phyloP scores from a whole-genome alignment of 306 rosid genomes.

The Canavalia gladiata region DNA sequence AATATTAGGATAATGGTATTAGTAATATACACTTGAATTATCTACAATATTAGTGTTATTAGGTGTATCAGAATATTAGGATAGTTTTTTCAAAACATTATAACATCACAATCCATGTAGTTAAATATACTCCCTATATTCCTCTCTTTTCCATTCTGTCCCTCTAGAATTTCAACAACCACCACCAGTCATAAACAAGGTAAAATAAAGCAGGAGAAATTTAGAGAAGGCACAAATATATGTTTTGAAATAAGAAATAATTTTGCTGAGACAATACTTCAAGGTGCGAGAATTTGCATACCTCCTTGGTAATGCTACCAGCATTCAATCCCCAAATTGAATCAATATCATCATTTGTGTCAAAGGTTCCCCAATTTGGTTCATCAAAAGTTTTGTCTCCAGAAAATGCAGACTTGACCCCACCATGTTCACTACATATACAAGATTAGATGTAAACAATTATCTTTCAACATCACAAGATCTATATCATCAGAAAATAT shows the following conservation, averaged over 20 bases:
- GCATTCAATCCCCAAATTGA: conserved; percentile 91
- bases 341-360: conserved; percentile 83
- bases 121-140: not conserved
- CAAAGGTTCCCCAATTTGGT: conserved; percentile 89
- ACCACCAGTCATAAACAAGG: conserved; percentile 5
- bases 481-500: not conserved
- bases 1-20: conserved; percentile 3
- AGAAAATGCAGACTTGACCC: conserved; percentile 71
- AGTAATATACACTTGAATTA: conserved; percentile 8
- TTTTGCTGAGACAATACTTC: conserved; percentile 29
- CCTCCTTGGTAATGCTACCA: conserved; percentile 72
- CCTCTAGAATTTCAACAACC: conserved; percentile 17
- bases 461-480: conserved; percentile 36
- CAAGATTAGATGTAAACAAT: conserved; percentile 43
- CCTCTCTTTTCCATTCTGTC: not conserved
- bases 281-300: conserved; percentile 48
- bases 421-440: conserved; percentile 73
- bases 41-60: not conserved
- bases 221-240: conserved; percentile 8
- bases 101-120: not conserved
- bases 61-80: conserved; percentile 3
- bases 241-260: conserved; percentile 34
- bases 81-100: conserved; percentile 31
- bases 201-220: conserved; percentile 4
- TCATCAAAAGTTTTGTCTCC: conserved; percentile 82